Evolutionary conservation across 305 asterid species (phyloP), one percentile per base, ranked within the genome.

Genomic region (Fraxinus dipetala): DNA sequence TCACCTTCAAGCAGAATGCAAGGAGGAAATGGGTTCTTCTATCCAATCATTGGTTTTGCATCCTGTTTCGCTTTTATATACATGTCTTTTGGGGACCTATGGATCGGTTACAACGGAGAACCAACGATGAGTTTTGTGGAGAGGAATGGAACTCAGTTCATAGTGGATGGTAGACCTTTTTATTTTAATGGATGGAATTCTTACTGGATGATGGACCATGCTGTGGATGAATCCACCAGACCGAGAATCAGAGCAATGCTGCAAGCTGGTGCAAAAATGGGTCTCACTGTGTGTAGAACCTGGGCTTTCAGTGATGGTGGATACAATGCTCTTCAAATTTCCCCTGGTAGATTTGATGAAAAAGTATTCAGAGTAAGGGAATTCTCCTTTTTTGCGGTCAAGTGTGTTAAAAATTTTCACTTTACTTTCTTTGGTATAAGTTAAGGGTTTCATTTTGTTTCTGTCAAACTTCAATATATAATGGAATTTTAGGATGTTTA

Each of bases 231-330:
- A 10, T 86, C 80, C 32, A 94, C 86, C 13, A 91, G 89, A 77
- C 89, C 87, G 6, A 92, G 90, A 86, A 86, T 94, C 81, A 87
- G 91, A 85, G 84, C 86, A 22, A 87, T 96, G 85, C 89, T 96
- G 73, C 95, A 93, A 83, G 85, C 92, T 75, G 95, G 97, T 83
- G 98, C 98, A 10, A 93, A 85, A 82, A 96, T 96, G 99, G 99
- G 99, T 1, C 93, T 96, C 51, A 94, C 98, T 81, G 98, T 96
- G 0, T 96, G 99, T 67, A 91, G 99, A 87, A 90, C 99, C 86
- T 96, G 99, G 99, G 98, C 98, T 75, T 96, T 96, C 86, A 93
- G 90, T 87, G 99, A 96, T 80, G 99, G 97, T 86, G 98, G 86
- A 78, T 94, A 96, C 79, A 96, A 96, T 85, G 98, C 99, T 67